phyloP scores from a whole-genome alignment of 163 green algal genomes.

The Smithsoniella earleae region DNA sequence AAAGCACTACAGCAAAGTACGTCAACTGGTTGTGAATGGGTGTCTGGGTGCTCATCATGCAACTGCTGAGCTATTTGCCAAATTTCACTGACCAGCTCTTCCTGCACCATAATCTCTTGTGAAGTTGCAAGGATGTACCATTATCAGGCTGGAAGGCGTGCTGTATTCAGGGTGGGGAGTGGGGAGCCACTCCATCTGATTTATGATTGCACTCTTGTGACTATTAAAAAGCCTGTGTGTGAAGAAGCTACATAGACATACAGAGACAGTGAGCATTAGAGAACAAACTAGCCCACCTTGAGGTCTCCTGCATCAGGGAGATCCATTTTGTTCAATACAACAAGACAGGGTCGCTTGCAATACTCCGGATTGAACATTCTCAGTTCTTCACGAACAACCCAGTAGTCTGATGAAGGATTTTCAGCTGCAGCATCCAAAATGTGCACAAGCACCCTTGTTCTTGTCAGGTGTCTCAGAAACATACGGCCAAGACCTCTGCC shows the following conservation, averaged over 20 bases:
- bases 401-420: slow-evolving; percentile 59
- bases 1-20: slow-evolving; percentile 18
- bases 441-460: slow-evolving; percentile 65
- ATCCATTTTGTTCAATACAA: slow-evolving; percentile 83
- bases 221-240: background rate
- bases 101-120: background rate
- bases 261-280: background rate
- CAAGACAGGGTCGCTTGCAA: slow-evolving; percentile 58
- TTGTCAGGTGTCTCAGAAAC: slow-evolving; percentile 77
- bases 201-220: background rate
- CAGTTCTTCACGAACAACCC: slow-evolving; percentile 63
- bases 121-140: too few relatives aligned
- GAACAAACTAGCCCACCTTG: background rate
- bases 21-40: background rate
- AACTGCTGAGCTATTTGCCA: background rate
- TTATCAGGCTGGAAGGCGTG: too few relatives aligned
- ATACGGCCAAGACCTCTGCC: slow-evolving; percentile 70
- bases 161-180: background rate
- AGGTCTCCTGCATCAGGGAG: slow-evolving; percentile 32
- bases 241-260: background rate
- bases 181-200: background rate
- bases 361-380: slow-evolving; percentile 89
- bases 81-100: slow-evolving; percentile 15
- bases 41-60: background rate
- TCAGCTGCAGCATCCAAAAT: slow-evolving; percentile 62